Percentiles rank a stretch among this genome's conserved stretches.
Evolutionary conservation across 768 basidiomycete species (phyloP).

Genomic region (Mycena albidolilacea): DNA sequence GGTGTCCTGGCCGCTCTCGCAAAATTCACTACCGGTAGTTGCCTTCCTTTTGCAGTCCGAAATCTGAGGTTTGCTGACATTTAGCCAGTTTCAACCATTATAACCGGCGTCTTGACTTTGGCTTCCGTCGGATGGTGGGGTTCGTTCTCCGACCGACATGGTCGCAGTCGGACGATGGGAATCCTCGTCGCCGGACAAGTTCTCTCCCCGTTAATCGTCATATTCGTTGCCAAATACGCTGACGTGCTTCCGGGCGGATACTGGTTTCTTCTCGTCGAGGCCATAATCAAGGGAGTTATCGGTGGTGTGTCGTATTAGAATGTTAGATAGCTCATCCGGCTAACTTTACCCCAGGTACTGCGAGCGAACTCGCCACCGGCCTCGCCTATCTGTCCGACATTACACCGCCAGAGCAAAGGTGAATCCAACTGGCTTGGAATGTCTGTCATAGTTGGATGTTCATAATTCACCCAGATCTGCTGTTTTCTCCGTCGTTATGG

Average conservation of each 20-base stretch:
- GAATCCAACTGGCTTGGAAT: background rate
- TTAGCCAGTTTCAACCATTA: conserved; percentile 29
- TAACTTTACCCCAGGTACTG: conserved; percentile 57
- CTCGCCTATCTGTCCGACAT: conserved; percentile 84
- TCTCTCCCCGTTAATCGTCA: conserved; percentile 73
- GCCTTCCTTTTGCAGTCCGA: background rate
- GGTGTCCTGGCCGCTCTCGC: conserved; percentile 79
- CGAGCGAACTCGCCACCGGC: conserved; percentile 63
- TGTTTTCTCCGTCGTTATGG: conserved; percentile 74
- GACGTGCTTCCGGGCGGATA: conserved; percentile 83
- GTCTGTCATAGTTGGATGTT: background rate
- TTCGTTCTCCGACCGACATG: conserved; percentile 81
- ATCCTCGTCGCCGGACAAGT: conserved; percentile 74
- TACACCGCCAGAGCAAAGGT: conserved; percentile 70
- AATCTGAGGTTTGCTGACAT: background rate
- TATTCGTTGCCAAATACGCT: conserved; percentile 74
- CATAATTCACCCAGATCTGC: conserved; percentile 62
- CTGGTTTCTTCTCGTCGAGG: conserved; percentile 80
- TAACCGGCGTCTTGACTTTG: conserved; percentile 18
- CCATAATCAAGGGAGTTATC: conserved; percentile 75
- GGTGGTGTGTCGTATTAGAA: conserved; percentile 67
- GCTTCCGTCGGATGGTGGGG: conserved; percentile 31
- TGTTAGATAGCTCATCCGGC: conserved; percentile 37
- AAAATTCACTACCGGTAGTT: conserved; percentile 72
- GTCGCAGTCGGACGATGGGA: conserved; percentile 76